Conservation (phyloP, 495 filamentous ascomycete species). For the Echria macrotheca region DNA sequence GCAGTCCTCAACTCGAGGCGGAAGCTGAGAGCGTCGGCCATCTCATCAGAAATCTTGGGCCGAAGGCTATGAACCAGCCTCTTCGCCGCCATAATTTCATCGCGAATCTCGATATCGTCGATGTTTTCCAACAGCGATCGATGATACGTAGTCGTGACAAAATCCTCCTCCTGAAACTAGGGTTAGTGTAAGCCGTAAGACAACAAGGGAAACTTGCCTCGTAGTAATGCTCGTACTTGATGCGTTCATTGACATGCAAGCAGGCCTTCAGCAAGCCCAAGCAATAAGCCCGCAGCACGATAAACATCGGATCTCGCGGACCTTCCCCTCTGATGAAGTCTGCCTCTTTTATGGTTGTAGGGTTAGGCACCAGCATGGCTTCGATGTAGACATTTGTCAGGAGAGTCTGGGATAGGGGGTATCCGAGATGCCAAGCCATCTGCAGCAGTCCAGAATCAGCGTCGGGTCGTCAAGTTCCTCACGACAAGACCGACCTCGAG, state of each 20-base stretch:
- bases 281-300: constrained; percentile 80
- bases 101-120: constrained; percentile 48
- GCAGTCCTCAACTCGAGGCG: constrained; percentile 60
- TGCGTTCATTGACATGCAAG: constrained; percentile 66
- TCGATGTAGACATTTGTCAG: constrained; percentile 95
- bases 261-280: constrained; percentile 78
- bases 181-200: neutral
- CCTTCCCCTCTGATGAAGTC: constrained; percentile 46
- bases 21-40: constrained; percentile 55
- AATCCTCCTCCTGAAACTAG: constrained; percentile 77
- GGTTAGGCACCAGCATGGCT: constrained; percentile 66
- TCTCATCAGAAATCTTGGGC: constrained; percentile 40
- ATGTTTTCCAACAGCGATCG: constrained; percentile 65
- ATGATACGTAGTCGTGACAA: constrained; percentile 84
- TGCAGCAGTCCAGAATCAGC: constrained; percentile 28
- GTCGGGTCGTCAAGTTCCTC: no score
- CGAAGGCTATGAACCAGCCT: constrained; percentile 44
- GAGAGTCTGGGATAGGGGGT: constrained; percentile 88
- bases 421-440: constrained; percentile 96
- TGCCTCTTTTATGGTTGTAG: constrained; percentile 62
- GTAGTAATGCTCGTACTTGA: constrained; percentile 75
- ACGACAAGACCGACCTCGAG: constrained; percentile 60
- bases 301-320: constrained; percentile 47
- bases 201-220: constrained; percentile 65
- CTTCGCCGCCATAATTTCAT: constrained; percentile 57